Percentiles rank a stretch among this genome's conserved stretches.
Evolutionary conservation across 345 rosid genomes (phyloP).

Genomic region (Iberis pinnata): DNA sequence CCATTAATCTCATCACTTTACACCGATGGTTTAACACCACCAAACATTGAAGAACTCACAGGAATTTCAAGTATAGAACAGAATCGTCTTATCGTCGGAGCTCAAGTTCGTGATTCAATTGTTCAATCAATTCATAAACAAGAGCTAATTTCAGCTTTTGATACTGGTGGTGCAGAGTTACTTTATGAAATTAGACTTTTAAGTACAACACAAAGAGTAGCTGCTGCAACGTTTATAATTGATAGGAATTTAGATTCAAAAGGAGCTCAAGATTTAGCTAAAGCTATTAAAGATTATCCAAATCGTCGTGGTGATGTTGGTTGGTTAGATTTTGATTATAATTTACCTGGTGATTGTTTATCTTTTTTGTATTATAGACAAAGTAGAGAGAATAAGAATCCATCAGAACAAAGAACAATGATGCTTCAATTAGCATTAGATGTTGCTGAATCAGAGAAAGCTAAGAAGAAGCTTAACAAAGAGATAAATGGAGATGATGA

Average conservation of each 20-base stretch:
- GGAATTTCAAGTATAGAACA: constrained; percentile 86
- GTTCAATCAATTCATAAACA: constrained; percentile 49
- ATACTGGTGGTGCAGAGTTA: constrained; percentile 68
- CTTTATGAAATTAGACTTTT: constrained; percentile 75
- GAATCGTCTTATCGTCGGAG: constrained; percentile 68
- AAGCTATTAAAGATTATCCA: constrained; percentile 82
- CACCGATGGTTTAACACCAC: constrained; percentile 61
- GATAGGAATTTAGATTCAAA: constrained; percentile 40
- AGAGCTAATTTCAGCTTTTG: constrained; percentile 50
- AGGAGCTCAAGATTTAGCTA: constrained; percentile 63
- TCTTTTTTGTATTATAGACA: constrained; percentile 68
- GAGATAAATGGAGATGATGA: constrained; percentile 42
- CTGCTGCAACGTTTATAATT: constrained; percentile 45
- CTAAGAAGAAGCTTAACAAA: constrained; percentile 33
- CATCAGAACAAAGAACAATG: constrained; percentile 43
- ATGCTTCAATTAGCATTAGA: constrained; percentile 51
- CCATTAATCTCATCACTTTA: constrained; percentile 65
- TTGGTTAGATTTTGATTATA: constrained; percentile 62
- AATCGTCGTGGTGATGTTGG: constrained; percentile 53
- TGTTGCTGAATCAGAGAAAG: constrained; percentile 57
- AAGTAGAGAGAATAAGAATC: constrained; percentile 53
- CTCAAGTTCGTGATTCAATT: constrained; percentile 64
- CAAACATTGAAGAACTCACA: constrained; percentile 61
- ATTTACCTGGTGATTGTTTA: constrained; percentile 71
- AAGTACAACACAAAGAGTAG: constrained; percentile 50